phyloP scores from a whole-genome alignment of 441 rosid genomes.

The Gossypium aridum region DNA sequence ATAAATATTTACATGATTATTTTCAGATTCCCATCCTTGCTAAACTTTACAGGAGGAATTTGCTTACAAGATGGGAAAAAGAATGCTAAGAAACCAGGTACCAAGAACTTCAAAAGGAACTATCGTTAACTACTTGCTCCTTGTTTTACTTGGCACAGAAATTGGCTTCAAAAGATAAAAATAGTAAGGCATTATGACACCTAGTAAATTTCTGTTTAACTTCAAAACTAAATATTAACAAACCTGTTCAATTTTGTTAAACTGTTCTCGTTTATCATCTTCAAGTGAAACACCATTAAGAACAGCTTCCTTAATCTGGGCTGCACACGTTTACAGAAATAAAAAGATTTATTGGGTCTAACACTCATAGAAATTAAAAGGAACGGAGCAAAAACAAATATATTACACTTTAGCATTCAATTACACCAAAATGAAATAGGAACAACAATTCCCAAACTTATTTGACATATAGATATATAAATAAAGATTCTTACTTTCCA shows the following conservation, averaged over 20 bases:
- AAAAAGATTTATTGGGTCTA: conserved; percentile 13
- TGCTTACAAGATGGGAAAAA: not conserved
- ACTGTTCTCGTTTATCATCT: conserved; percentile 69
- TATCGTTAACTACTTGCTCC: not conserved
- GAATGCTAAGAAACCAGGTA: not conserved
- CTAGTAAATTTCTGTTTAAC: not conserved
- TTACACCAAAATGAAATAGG: not conserved
- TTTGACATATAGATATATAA: not conserved
- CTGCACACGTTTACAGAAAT: conserved; percentile 32
- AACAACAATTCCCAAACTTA: not conserved
- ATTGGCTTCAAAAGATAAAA: not conserved
- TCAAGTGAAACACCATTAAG: conserved; percentile 86
- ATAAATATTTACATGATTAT: not conserved
- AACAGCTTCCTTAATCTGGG: conserved; percentile 77
- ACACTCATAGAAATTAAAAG: conserved; percentile 4
- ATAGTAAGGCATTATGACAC: not conserved
- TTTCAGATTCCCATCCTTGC: not conserved
- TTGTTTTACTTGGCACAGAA: not conserved
- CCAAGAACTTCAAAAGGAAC: not conserved
- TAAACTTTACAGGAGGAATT: not conserved
- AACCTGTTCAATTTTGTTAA: conserved; percentile 91
- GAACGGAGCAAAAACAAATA: not conserved
- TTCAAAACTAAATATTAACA: not conserved
- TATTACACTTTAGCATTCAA: not conserved
- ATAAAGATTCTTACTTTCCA: conserved; percentile 44